phyloP scores from a whole-genome alignment of 106 monocot species.

The Platanthera guangdongensis region DNA sequence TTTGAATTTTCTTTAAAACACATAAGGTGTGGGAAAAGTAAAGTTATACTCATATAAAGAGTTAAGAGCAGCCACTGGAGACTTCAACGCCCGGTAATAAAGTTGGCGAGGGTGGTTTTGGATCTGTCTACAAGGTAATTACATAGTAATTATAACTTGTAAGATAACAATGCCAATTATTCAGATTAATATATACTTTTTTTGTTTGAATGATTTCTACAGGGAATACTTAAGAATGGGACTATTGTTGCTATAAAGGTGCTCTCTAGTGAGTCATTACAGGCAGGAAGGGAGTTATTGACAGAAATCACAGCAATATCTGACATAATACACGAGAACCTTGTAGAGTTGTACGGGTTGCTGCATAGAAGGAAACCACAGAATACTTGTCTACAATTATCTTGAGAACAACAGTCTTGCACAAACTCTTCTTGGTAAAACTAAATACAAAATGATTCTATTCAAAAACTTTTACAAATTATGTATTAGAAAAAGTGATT shows the following conservation, averaged over 20 bases:
- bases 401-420: slow-evolving; percentile 50
- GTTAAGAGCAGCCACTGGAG: slow-evolving; percentile 30
- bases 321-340: slow-evolving; percentile 37
- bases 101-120: slow-evolving; percentile 54
- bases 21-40: slow-evolving; percentile 17
- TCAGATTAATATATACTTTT: background rate
- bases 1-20: background rate
- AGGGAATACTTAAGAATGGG: slow-evolving; percentile 55
- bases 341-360: slow-evolving; percentile 49
- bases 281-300: slow-evolving; percentile 43
- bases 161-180: background rate
- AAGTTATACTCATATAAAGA: slow-evolving; percentile 36
- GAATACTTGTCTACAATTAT: slow-evolving; percentile 52
- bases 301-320: slow-evolving; percentile 40
- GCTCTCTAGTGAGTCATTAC: slow-evolving; percentile 44
- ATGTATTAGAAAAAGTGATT: background rate
- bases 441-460: background rate
- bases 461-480: background rate
- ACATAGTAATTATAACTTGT: background rate
- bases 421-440: slow-evolving; percentile 44
- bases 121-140: slow-evolving; percentile 51
- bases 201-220: background rate
- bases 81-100: slow-evolving; percentile 36
- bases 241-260: slow-evolving; percentile 42
- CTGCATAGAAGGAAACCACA: slow-evolving; percentile 39